phyloP scores from a whole-genome alignment of 441 rosid genomes.

The Pelargonium cotyledonis region DNA sequence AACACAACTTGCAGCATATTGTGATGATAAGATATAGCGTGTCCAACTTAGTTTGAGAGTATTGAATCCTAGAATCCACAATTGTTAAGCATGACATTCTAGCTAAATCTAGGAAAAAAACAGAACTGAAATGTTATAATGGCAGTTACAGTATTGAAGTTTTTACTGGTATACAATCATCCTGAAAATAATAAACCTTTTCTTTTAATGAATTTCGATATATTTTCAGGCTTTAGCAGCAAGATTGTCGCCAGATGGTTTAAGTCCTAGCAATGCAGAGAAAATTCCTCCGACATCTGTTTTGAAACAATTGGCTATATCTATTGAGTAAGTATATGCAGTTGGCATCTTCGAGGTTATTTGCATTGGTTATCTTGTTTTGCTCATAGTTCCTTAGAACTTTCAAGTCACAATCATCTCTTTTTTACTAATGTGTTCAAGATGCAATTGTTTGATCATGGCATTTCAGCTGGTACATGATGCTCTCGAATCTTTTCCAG shows the following conservation, averaged over 20 bases:
- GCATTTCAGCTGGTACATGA: neutral
- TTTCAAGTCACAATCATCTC: neutral
- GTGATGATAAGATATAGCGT: too few species aligned
- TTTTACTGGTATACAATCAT: too few species aligned
- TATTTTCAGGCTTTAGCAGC: constrained; percentile 4
- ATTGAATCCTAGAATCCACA: too few species aligned
- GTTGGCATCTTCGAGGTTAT: constrained; percentile 1
- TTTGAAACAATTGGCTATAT: constrained; percentile 74
- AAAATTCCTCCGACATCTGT: constrained; percentile 63
- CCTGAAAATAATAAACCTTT: too few species aligned
- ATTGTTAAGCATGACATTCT: too few species aligned
- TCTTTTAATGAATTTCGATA: too few species aligned
- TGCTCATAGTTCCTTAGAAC: neutral
- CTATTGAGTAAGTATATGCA: constrained; percentile 63
- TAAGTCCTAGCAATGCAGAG: constrained; percentile 47
- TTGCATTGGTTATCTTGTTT: constrained; percentile 1
- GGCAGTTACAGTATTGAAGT: too few species aligned
- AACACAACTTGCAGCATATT: too few species aligned
- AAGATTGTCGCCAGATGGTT: constrained; percentile 30
- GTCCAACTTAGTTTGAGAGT: too few species aligned
- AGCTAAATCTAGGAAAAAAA: too few species aligned
- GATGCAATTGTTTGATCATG: neutral
- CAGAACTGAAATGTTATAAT: too few species aligned
- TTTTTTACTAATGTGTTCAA: neutral
- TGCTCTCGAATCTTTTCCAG: constrained; percentile 33